Base-by-base conservation (phyloP, 164 flowering plant genomes). In the Magnolia kwangsiensis region DNA sequence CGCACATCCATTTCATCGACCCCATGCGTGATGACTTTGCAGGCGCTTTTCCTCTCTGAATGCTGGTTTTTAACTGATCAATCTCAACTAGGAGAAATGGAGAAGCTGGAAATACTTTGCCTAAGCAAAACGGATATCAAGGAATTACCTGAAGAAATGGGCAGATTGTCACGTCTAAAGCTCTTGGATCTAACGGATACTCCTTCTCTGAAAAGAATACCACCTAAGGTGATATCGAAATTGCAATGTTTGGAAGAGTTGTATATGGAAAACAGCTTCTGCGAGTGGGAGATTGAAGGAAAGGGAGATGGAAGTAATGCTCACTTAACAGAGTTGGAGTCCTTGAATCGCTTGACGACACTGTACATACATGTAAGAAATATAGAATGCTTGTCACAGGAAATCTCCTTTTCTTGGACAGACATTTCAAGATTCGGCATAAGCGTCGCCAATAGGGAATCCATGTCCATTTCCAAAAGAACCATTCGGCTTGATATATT, bases 391-490 rank as follows among this genome's bases (percentile, higher is more conserved):
- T 37, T 37, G 6, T 37, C 45, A 37, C 45, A 37, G 7, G 45
- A 37, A 37, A 37, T 5, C 45, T 37, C 3, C 7, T 4, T 37
- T 37, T 37, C 45, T 3, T 37, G 45, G 45, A 37, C 45, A 37
- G 7, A 37, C 45, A 3, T 37, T 3, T 37, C 45, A 37, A 37
- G 45, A 37, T 37, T 37, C 7, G 0, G 45, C 45, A 5, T 37
- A 3, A 27, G 29, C 29, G 2, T 73, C 59, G 2, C 51, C 29
- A 27, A 27, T 2, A 37, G 4, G 45, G 6, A 37, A 11, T 24
- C 75, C 23, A 76, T 76, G 72, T 55, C 13, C 79, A 24, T 58
- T 73, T 70, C 79, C 73, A 16, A 79, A 73, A 29, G 65, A 76
- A 8, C 11, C 68, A 19, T 37, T 7, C 45, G 7, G 45, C 45